Base-by-base conservation (phyloP, 768 basidiomycete species). In the Lactarius indigo region DNA sequence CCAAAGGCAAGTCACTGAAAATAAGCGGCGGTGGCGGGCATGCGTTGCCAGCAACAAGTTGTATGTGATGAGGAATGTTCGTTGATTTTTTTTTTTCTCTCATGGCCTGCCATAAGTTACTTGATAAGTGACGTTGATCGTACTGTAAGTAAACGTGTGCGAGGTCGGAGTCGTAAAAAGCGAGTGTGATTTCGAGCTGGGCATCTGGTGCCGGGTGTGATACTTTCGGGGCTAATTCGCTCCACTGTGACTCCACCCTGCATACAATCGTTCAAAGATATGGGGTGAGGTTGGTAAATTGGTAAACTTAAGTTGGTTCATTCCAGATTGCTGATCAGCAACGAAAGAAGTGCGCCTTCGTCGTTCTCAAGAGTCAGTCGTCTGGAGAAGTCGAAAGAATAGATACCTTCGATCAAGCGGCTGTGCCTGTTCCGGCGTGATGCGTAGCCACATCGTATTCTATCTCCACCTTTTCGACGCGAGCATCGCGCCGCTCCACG, bases 1-100 rank as follows among this genome's bases (percentile, higher is more conserved):
- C 61, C 42, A 41, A 15, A 23, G 28, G 35, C 35, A 23, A 33
- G 57, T 18, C 50, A 39, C 28, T 54, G 15, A 52, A 54, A 60
- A 42, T 60, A 23, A n/a, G 64, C 17, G 64, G 64, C 50, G 64
- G 39, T 30, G 64, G 50, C 58, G 41, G 33, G 50, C 50, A 52
- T 28, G 28, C 35, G 64, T 65, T 55, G 58, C 58, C 39, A 65
- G 58, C 28, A 18, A 55, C 47, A 54, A 31, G 20, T 41, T 35
- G 30, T 33, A n/a, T 35, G 18, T 33, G 39, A 65, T 44, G 64
- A 33, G 17, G 54, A 31, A 31, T 30, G 23, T 31, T 58, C 44
- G 5, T 18, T 57, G 20, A 58, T 64, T n/a, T 64, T 42, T 23
- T 18, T 26, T 26, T 28, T 35, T 30, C 44, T 42, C 42, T 18